Evolutionary conservation across 768 basidiomycete species (phyloP), one percentile per base, ranked within the genome.

Genomic region (Lactarius psammicola): DNA sequence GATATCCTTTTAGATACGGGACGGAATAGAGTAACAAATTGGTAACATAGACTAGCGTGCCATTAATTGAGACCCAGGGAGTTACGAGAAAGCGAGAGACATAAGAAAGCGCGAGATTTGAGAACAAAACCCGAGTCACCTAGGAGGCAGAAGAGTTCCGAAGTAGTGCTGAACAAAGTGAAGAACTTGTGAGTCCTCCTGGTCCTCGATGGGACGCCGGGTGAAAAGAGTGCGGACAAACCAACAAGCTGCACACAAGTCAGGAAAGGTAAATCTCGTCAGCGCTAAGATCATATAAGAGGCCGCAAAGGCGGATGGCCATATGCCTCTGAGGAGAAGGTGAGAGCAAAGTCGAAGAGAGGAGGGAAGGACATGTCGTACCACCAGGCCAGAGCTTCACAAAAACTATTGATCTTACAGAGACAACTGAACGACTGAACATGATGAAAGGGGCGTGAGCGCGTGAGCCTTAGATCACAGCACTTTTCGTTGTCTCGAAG

Each of bases 41-140:
- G 55, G 80, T 81, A 40, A 89, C 73, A 69, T 85, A 90, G 11
- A 90, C 84, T 4, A 89, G 89, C 15, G 92, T 78, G 20, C 88
- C 15, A 15, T 5, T 38, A 10, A 17, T 15, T 87, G 57, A 89
- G 46, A 90, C 82, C 89, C 89, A 90, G 2, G 84, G 84, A 0
- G 86, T 86, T 84, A 67, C 36, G 31, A 44, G 55, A 13, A 60
- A 13, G 33, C 31, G 64, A 49, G 38, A 56, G 36, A 62, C 46
- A 23, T 30, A 36, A 46, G 49, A 7, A 57, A 57, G 59, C 31
- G 23, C 6, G 30, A 46, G 18, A 51, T 53, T 23, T 9, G 49
- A n/a, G 36, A 30, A 60, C 68, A 55, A 68, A 82, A 84, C 84
- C 79, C 86, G 85, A 3, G 80, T 82, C 63, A 87, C 78, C 89